Evolutionary conservation across 2,329 filamentous ascomycete genomes (phyloP).

Genomic region (Exophiala calicioides): DNA sequence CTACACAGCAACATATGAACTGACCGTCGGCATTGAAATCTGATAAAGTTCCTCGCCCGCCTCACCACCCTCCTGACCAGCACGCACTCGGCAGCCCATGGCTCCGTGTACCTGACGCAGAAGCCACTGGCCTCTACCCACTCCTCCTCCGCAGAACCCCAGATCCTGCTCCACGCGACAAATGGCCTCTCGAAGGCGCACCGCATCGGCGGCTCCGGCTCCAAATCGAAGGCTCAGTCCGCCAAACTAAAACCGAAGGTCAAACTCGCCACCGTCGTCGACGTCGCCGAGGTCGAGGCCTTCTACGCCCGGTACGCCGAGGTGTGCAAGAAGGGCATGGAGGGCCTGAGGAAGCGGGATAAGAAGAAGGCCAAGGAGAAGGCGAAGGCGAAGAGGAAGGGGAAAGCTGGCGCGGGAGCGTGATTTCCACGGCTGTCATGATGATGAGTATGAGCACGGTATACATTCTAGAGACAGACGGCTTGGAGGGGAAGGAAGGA

Average conservation of each 20-base stretch:
- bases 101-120: constrained; percentile 48
- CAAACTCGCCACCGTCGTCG: constrained; percentile 81
- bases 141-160: constrained; percentile 57
- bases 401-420: constrained; percentile 38
- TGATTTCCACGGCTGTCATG: too few species aligned
- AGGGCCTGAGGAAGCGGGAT: constrained; percentile 86
- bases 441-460: too few species aligned
- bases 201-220: constrained; percentile 6
- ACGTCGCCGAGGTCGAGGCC: constrained; percentile 69
- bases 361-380: constrained; percentile 80
- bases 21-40: too few species aligned
- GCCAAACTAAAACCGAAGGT: constrained; percentile 62
- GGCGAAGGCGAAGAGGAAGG: constrained; percentile 71
- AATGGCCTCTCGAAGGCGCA: constrained; percentile 67
- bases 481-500: too few species aligned
- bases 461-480: too few species aligned
- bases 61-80: constrained; percentile 43
- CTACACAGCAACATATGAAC: not conserved
- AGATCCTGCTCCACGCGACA: constrained; percentile 79
- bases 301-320: constrained; percentile 90
- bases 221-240: constrained; percentile 44
- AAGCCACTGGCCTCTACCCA: constrained; percentile 47
- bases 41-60: constrained; percentile 45
- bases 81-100: constrained; percentile 42
- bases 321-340: constrained; percentile 86